These are phyloP conservation scores for Pyrus communis DNA, from an alignment of 306 rosid species.

Conservation along the genomic window DNA sequence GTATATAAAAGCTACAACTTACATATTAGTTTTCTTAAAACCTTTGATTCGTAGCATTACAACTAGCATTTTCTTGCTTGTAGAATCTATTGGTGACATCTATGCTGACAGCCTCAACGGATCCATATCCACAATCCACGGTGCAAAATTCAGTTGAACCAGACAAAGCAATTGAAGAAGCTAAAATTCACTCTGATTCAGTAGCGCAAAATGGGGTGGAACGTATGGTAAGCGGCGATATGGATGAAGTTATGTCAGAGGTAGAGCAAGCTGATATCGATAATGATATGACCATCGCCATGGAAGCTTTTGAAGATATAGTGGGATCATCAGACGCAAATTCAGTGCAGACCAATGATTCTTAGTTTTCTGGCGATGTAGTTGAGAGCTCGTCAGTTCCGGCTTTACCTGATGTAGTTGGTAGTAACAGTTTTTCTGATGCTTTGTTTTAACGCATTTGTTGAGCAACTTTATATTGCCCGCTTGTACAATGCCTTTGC, in stretches of 20 bases:
- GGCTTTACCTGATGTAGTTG: no score
- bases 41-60: neutral
- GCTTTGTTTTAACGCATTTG: no score
- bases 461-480: no score
- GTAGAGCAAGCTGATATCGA: constrained; percentile 43
- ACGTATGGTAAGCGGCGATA: constrained; percentile 31
- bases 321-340: constrained; percentile 53
- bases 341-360: constrained; percentile 37
- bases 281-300: constrained; percentile 72
- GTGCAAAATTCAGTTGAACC: constrained; percentile 31
- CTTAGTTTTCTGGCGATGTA: constrained; percentile 14
- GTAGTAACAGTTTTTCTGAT: no score
- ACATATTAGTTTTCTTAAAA: neutral
- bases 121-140: constrained; percentile 37
- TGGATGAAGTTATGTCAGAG: constrained; percentile 72
- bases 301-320: constrained; percentile 47
- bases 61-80: constrained; percentile 20
- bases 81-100: constrained; percentile 89
- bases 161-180: constrained; percentile 43
- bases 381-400: neutral
- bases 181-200: constrained; percentile 28
- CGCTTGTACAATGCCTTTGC: no score
- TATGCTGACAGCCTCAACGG: constrained; percentile 45
- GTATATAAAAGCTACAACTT: neutral
- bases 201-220: constrained; percentile 58